phyloP scores from a whole-genome alignment of 768 basidiomycete species.

The Cystobasidium onofrii region DNA sequence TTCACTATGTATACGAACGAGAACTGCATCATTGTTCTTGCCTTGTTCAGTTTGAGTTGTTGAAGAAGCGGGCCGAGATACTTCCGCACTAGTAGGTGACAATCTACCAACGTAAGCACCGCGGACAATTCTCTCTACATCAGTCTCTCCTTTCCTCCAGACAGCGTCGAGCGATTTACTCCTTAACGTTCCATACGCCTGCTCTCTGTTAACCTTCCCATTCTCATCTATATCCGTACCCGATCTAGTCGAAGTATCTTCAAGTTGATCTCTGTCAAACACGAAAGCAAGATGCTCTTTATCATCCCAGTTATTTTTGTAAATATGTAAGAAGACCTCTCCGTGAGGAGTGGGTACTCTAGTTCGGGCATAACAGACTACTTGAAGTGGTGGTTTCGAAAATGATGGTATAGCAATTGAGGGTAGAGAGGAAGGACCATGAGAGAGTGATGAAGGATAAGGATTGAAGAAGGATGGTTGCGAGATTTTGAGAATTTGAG shows the following conservation, averaged over 20 bases:
- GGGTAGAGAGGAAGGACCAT: conserved; percentile 33
- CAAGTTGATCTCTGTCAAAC: conserved; percentile 76
- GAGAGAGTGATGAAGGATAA: conserved; percentile 12
- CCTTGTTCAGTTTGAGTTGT: neutral
- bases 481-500: conserved; percentile 3
- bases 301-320: conserved; percentile 80
- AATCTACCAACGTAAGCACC: conserved; percentile 88
- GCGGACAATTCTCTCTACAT: conserved; percentile 82
- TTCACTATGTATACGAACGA: conserved; percentile 93
- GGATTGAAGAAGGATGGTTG: conserved; percentile 16
- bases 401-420: conserved; percentile 20
- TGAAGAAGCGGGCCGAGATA: conserved; percentile 37
- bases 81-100: conserved; percentile 47
- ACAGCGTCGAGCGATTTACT: conserved; percentile 69
- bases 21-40: conserved; percentile 52
- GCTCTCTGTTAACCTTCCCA: conserved; percentile 42
- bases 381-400: conserved; percentile 50
- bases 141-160: conserved; percentile 79
- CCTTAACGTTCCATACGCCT: conserved; percentile 55
- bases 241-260: conserved; percentile 12
- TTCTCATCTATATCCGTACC: neutral
- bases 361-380: conserved; percentile 92
- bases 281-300: conserved; percentile 97
- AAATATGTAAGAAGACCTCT: conserved; percentile 82
- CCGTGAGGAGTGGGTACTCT: conserved; percentile 95